Evolutionary conservation across 2,329 filamentous ascomycete genomes (phyloP).

Genomic region (Cladosporium sp.): DNA sequence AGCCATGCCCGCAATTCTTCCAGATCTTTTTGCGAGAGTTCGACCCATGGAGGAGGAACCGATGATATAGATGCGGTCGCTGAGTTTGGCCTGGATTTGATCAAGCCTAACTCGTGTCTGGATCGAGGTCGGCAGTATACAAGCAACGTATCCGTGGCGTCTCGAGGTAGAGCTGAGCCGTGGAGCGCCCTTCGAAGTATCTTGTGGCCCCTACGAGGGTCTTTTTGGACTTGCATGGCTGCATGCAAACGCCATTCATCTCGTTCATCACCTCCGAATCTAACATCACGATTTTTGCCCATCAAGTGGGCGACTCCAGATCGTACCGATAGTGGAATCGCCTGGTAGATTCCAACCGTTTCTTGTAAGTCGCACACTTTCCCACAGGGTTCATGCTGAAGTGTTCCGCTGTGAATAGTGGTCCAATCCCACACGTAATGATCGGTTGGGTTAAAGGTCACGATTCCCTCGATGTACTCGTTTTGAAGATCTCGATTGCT

Average conservation of each 20-base stretch:
- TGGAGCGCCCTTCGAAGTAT: neutral
- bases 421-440: too few relatives aligned
- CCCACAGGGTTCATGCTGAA: conserved; percentile 3
- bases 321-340: neutral
- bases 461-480: too few relatives aligned
- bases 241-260: conserved; percentile 1
- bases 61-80: too few relatives aligned
- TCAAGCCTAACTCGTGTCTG: too few relatives aligned
- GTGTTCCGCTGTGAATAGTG: too few relatives aligned
- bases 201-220: neutral
- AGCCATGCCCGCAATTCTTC: neutral
- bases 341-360: neutral
- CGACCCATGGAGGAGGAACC: neutral
- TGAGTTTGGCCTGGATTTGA: too few relatives aligned
- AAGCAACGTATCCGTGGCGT: neutral
- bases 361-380: neutral
- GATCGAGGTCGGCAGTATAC: neutral
- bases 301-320: too few relatives aligned
- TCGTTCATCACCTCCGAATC: too few relatives aligned
- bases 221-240: neutral
- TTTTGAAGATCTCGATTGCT: too few relatives aligned
- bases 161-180: neutral
- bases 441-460: too few relatives aligned
- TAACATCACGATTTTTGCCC: too few relatives aligned
- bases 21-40: neutral